Conservation (phyloP, 2,329 filamentous ascomycete genomes). For the Simplicillium sp. region DNA sequence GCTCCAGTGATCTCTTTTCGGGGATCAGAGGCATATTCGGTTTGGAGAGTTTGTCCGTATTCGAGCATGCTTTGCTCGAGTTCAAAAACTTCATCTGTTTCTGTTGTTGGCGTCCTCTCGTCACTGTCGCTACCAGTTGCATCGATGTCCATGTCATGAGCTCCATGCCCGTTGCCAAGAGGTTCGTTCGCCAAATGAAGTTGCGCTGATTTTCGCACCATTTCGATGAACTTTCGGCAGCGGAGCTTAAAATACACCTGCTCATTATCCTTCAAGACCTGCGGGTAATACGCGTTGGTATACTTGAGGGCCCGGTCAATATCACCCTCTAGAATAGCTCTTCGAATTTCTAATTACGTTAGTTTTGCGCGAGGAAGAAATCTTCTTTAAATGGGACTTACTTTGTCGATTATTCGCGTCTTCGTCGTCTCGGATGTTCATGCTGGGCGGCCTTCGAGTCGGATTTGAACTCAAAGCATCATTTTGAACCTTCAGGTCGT, state of each 20-base stretch:
- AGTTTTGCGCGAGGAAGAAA: conserved; percentile 3
- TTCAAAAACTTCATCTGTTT: conserved; percentile 22
- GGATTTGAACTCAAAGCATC: conserved; percentile 55
- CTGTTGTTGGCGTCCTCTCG: conserved; percentile 32
- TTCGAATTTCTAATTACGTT: conserved; percentile 59
- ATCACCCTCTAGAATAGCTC: conserved; percentile 81
- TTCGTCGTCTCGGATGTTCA: conserved; percentile 68
- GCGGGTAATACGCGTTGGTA: conserved; percentile 69
- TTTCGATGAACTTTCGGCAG: conserved; percentile 90
- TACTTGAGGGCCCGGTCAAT: conserved; percentile 83
- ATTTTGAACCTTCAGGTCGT: conserved; percentile 69
- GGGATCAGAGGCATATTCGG: conserved; percentile 66
- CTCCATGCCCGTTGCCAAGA: conserved; percentile 29
- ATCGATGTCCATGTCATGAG: conserved; percentile 46
- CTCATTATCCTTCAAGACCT: conserved; percentile 69
- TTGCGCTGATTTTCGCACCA: conserved; percentile 71
- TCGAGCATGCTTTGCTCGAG: conserved; percentile 61
- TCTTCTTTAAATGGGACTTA: conserved; percentile 29
- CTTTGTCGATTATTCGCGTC: conserved; percentile 82
- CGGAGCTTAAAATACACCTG: conserved; percentile 80
- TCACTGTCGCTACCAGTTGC: conserved; percentile 43
- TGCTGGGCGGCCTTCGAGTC: conserved; percentile 39
- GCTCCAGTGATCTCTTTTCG: conserved; percentile 62
- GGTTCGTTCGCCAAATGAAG: conserved; percentile 38
- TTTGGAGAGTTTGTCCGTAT: conserved; percentile 71